Evolutionary conservation across 805 yeast genomes (phyloP), one percentile per base, ranked within the genome.

Genomic region (Saccharomycopsis lassenensis): DNA sequence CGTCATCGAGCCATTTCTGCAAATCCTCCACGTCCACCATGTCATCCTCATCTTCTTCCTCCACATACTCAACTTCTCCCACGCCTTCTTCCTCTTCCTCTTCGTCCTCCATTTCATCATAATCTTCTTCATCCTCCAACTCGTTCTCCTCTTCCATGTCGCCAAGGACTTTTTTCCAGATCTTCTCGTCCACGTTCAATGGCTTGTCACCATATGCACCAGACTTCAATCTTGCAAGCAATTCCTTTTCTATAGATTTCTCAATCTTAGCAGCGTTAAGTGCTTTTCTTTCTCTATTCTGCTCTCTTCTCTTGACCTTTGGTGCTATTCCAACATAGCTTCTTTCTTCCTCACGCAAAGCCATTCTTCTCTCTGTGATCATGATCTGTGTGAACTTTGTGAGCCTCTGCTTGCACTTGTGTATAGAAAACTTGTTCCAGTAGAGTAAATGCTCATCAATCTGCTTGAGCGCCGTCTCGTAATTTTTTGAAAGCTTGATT

Each of bases 151-250:
- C 74, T 23, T 62, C 65, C 31, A 69, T 71, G 42, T 78, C 83
- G 43, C 87, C 86, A 63, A 91, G 71, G 17, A 91, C 93, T 63
- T 77, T 83, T 69, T 80, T 79, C 98, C 98, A 91, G 42, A 91
- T 75, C 61, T 78, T 78, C 52, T 89, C 95, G 51, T 91, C 97
- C 24, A 91, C 97, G 52, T 91, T 91, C 54, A 91, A 67, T 39
- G 98, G 98, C 58, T 89, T 84, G 54, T 91, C 97, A 47, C 98
- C 98, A 55, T 91, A 91, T 2, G 97, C 97, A 43, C 98, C 98
- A 52, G 89, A 77, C 74, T 91, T 91, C 53, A 91, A 71, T 59
- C 98, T 77, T 37, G 87, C 95, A 52, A 91, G 67, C 47, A 91
- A 69, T 59, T 91, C 98, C 62, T 85, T 85, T 60, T 91, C 98